A percentile compares a stretch with the other conserved stretches of the same genome.
Conservation (phyloP, 108 stramenopile species). For the Discostella stelligeroides region DNA sequence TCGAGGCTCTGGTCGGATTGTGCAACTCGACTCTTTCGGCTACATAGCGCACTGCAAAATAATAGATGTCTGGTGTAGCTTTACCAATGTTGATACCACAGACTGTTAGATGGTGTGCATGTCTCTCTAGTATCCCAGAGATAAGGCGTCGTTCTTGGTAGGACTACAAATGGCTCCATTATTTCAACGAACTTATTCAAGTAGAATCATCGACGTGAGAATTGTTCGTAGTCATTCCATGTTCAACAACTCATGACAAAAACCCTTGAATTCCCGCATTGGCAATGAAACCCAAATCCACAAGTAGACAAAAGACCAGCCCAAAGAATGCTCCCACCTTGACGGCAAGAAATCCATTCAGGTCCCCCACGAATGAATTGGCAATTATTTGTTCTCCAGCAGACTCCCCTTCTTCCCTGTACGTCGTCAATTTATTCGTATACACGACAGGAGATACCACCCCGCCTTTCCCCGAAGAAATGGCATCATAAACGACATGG, state of each 20-base stretch:
- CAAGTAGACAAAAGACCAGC: constrained; percentile 40
- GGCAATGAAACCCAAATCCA: constrained; percentile 51
- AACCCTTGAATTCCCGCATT: constrained; percentile 48
- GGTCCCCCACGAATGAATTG: constrained; percentile 31
- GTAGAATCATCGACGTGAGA: too few relatives aligned
- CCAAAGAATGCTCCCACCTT: constrained; percentile 51
- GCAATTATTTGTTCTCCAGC: constrained; percentile 33
- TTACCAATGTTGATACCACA: too few relatives aligned
- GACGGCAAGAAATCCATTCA: constrained; percentile 36
- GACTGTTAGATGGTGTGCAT: too few relatives aligned
- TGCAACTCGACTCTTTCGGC: too few relatives aligned
- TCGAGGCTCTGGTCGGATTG: too few relatives aligned
- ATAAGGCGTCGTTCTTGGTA: too few relatives aligned
- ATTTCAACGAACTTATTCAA: too few relatives aligned
- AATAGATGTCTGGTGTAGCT: too few relatives aligned
- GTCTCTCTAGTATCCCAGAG: too few relatives aligned
- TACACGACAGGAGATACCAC: constrained; percentile 45
- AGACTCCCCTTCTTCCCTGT: constrained; percentile 16
- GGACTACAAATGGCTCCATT: too few relatives aligned
- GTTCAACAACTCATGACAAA: constrained; percentile 20
- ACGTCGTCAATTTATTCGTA: constrained; percentile 33
- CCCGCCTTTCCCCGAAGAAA: constrained; percentile 46
- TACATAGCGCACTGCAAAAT: too few relatives aligned
- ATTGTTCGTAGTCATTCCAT: too few relatives aligned
- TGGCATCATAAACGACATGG: constrained; percentile 47